These are phyloP conservation scores for Kondoa subrosea DNA, from an alignment of 768 basidiomycete genomes.

Conservation along the genomic window DNA sequence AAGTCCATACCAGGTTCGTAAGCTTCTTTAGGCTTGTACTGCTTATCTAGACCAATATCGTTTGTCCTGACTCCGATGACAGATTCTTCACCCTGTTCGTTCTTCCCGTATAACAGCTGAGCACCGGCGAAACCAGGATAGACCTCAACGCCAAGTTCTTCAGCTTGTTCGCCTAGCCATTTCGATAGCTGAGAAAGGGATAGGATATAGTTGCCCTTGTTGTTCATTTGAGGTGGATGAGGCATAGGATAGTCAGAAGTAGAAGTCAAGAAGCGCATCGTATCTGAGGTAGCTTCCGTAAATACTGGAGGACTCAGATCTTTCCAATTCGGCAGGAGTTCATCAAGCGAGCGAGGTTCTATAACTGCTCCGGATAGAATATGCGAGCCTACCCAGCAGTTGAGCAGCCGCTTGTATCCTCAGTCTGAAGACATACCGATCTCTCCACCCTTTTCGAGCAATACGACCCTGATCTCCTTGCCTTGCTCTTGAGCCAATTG, in stretches of 20 bases:
- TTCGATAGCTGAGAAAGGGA: conserved; percentile 75
- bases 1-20: conserved; percentile 98
- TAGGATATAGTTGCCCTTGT: conserved; percentile 80
- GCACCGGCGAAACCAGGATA: conserved; percentile 96
- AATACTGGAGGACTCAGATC: conserved; percentile 57
- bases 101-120: conserved; percentile 48
- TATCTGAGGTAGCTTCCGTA: conserved; percentile 56
- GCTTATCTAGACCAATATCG: conserved; percentile 75
- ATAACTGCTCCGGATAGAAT: conserved; percentile 90
- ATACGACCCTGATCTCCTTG: conserved; percentile 65
- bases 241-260: conserved; percentile 60
- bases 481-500: conserved; percentile 70
- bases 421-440: conserved; percentile 41
- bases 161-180: conserved; percentile 76
- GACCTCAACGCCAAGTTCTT: conserved; percentile 74
- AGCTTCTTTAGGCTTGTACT: conserved; percentile 56
- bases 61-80: conserved; percentile 76
- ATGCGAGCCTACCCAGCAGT: conserved; percentile 51
- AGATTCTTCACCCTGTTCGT: conserved; percentile 22
- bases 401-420: neutral
- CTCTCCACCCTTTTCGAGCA: conserved; percentile 87
- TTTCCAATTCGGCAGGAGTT: conserved; percentile 74
- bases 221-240: conserved; percentile 92
- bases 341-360: conserved; percentile 76
- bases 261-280: conserved; percentile 70